Percentiles rank a stretch among this genome's conserved stretches.
phyloP scores from a whole-genome alignment of 1,139 yeast genomes.

The Magnusiomyces tetraspermus region DNA sequence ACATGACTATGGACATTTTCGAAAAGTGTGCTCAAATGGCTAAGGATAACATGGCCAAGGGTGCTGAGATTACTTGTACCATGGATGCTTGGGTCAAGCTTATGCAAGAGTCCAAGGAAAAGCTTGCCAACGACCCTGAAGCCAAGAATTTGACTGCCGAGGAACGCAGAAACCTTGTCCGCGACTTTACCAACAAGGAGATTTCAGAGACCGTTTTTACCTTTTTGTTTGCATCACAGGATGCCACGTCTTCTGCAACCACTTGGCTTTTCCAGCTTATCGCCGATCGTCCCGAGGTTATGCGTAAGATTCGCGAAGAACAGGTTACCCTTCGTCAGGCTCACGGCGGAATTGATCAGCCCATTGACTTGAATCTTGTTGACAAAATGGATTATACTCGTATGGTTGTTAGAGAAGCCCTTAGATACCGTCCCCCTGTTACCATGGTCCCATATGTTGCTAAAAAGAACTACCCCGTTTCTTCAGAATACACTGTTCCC shows the following conservation, averaged over 20 bases:
- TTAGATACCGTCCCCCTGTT: conserved; percentile 95
- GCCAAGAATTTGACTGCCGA: conserved; percentile 34
- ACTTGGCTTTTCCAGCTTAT: conserved; percentile 97
- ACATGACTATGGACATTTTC: conserved; percentile 85
- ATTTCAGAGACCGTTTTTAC: conserved; percentile 95
- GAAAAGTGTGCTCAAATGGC: conserved; percentile 82
- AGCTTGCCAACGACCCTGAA: conserved; percentile 34
- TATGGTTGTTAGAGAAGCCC: conserved; percentile 82
- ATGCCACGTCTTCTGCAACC: conserved; percentile 95
- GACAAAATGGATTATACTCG: conserved; percentile 80
- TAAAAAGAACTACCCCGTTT: conserved; percentile 74
- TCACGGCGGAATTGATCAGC: conserved; percentile 55
- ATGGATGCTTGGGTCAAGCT: conserved; percentile 90
- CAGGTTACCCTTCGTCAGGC: conserved; percentile 64
- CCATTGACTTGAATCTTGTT: conserved; percentile 60
- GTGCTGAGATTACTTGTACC: conserved; percentile 75
- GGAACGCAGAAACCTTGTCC: conserved; percentile 50
- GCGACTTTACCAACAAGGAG: conserved; percentile 83
- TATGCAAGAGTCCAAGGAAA: conserved; percentile 67
- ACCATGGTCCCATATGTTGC: conserved; percentile 95
- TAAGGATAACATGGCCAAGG: conserved; percentile 65
- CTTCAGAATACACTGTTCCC: conserved; percentile 80
- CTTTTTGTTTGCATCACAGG: conserved; percentile 93
- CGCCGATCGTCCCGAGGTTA: conserved; percentile 90
- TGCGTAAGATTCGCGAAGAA: conserved; percentile 77